Evolutionary conservation across 2,329 filamentous ascomycete genomes (phyloP), one percentile per base, ranked within the genome.

Genomic region (Alternaria panax): DNA sequence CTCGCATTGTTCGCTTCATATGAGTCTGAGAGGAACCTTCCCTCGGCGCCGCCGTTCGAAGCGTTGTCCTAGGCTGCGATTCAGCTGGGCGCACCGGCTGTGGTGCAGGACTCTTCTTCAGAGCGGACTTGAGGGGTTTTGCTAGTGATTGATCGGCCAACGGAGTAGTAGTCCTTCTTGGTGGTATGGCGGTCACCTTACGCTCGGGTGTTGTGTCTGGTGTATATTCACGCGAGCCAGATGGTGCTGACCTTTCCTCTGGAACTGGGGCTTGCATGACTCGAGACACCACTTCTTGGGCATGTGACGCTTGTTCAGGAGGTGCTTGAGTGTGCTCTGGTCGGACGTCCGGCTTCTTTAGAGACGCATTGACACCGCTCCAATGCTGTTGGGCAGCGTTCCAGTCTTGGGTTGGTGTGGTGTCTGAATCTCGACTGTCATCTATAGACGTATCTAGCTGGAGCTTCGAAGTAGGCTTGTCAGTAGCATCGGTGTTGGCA

Each of bases 341-440:
- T 24, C 36, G 20, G 11, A 20, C 7, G 20, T 25, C 4, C 11
- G 64, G 34, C 36, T 62, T 85, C 42, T 88, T 85, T 70, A 88
- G 87, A 30, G 90, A 85, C 2, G 82, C 80, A 7, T 85, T 88
- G 7, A 92, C 76, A 51, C 86, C 86, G 62, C 84, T 87, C 90
- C 90, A 92, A 68, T 90, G 92, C 0, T 85, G 80, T 68, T 90
- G 90, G 16, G 88, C 86, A 53, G 85, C 83, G 62, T 88, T 86
- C 91, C 90, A 92, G 54, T 90, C 86, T 60, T 82, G 79, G n/a
- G 62, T 59, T 4, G 63, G 56, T 4, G 64, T 63, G 24, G 47
- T 51, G 16, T 51, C 51, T 32, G 51, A 56, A 12, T 64, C 62
- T 25, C 59, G 50, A 12, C 51, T 54, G 1, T 64, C 56, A 2